A percentile compares a stretch with the other conserved stretches of the same genome.
Evolutionary conservation across 2,329 filamentous ascomycete species (phyloP).

Genomic region (Neofusicoccum cordaticola): DNA sequence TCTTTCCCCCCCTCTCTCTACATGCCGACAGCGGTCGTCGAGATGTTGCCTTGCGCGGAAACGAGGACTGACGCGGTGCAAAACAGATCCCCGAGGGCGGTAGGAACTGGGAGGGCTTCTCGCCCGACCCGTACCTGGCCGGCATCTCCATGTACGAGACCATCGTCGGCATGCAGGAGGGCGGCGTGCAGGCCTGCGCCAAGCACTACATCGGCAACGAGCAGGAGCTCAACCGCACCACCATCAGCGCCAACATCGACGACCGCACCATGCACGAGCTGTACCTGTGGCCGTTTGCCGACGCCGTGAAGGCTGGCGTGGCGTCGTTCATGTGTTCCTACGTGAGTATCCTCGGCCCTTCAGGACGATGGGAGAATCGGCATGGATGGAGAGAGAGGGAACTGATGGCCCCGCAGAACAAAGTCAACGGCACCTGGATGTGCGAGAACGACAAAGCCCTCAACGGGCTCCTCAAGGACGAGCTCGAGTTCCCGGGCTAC

Average conservation of each 20-base stretch:
- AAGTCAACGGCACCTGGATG: slow-evolving; percentile 49
- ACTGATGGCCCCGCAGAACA: slow-evolving; percentile 28
- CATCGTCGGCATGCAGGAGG: slow-evolving; percentile 40
- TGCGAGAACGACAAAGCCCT: slow-evolving; percentile 50
- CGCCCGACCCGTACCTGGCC: slow-evolving; percentile 44
- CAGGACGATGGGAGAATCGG: too few species aligned
- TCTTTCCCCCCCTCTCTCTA: too few species aligned
- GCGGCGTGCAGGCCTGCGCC: slow-evolving; percentile 42
- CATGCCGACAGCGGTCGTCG: too few species aligned
- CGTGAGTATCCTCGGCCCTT: background rate
- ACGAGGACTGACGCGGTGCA: background rate
- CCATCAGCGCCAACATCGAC: slow-evolving; percentile 61
- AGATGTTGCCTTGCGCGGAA: too few species aligned
- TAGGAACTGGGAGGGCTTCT: slow-evolving; percentile 47
- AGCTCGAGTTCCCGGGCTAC: slow-evolving; percentile 49
- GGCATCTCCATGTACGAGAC: slow-evolving; percentile 41
- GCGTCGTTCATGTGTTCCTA: slow-evolving; percentile 59
- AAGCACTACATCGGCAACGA: slow-evolving; percentile 62
- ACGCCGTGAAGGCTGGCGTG: slow-evolving; percentile 57
- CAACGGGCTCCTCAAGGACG: slow-evolving; percentile 51
- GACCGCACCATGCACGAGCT: slow-evolving; percentile 64
- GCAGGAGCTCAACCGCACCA: slow-evolving; percentile 55
- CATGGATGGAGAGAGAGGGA: slow-evolving; percentile 22
- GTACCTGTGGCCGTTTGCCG: slow-evolving; percentile 67
- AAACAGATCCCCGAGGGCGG: slow-evolving; percentile 27